Conservation (phyloP, 345 rosid genomes). For the Eucalyptus tenuipes region DNA sequence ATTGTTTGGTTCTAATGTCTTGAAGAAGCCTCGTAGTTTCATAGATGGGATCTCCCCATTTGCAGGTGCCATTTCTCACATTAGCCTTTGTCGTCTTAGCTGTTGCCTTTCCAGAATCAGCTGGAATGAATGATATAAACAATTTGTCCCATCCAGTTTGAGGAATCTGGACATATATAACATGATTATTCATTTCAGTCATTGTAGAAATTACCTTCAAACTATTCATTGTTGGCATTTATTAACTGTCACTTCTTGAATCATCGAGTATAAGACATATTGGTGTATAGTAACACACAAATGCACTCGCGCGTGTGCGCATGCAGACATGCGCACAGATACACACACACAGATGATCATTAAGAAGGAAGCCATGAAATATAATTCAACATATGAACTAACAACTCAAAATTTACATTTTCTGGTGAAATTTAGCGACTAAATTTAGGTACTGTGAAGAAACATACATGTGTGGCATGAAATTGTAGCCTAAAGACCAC, state of each 20-base stretch:
- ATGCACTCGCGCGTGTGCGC: not conserved
- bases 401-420: not conserved
- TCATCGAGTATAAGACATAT: not conserved
- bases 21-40: slow-evolving; percentile 95
- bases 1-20: slow-evolving; percentile 65
- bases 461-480: slow-evolving; percentile 93
- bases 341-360: not conserved
- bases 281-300: not conserved
- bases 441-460: not conserved
- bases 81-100: slow-evolving; percentile 89
- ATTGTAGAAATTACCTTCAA: not conserved
- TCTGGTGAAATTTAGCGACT: not conserved
- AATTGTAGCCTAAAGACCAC: slow-evolving; percentile 93
- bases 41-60: slow-evolving; percentile 98
- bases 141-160: slow-evolving; percentile 97
- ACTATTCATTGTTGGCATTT: not conserved
- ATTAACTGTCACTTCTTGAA: not conserved
- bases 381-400: not conserved
- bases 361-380: not conserved
- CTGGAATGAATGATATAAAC: slow-evolving; percentile 77
- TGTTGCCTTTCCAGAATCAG: slow-evolving; percentile 88
- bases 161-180: slow-evolving; percentile 45
- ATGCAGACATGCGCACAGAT: not conserved
- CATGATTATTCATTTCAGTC: not conserved
- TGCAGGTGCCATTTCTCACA: slow-evolving; percentile 94